These are phyloP conservation scores for Suhomyces bolitotheri DNA, from an alignment of 1,139 yeast species.

Conservation along the genomic window DNA sequence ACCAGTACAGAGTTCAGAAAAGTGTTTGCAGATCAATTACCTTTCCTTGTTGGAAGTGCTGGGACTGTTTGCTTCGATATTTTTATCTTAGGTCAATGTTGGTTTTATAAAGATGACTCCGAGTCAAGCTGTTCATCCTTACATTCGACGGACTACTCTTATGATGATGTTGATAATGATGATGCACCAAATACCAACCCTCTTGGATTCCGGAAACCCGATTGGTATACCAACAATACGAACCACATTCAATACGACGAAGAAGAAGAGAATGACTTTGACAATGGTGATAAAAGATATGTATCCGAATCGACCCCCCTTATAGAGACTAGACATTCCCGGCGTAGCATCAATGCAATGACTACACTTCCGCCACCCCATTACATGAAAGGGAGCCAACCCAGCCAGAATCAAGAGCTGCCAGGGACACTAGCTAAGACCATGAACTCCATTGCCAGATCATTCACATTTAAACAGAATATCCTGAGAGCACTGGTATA, in stretches of 20 bases:
- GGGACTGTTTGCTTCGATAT: conserved; percentile 41
- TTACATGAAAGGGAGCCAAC: conserved; percentile 20
- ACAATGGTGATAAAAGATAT: background rate
- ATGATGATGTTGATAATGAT: background rate
- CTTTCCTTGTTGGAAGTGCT: conserved; percentile 38
- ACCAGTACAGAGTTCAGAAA: conserved; percentile 10
- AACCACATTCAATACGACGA: background rate
- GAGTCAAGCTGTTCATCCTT: conserved; percentile 1
- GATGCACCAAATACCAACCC: conserved; percentile 3
- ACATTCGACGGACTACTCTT: background rate
- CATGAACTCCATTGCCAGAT: conserved; percentile 22
- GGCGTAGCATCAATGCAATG: background rate
- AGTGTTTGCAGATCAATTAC: conserved; percentile 31
- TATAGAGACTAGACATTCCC: conserved; percentile 2
- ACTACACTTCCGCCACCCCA: conserved; percentile 29
- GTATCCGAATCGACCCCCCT: conserved; percentile 12
- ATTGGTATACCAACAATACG: conserved; percentile 37
- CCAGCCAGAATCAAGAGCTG: conserved; percentile 1
- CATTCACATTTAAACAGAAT: conserved; percentile 18
- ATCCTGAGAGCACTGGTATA: conserved; percentile 6
- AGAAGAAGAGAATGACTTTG: background rate
- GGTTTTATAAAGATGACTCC: conserved; percentile 22
- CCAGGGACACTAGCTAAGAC: conserved; percentile 18
- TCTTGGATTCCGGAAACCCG: conserved; percentile 35
- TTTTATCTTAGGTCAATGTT: conserved; percentile 35